These are phyloP conservation scores for Salix exigua DNA, from an alignment of 345 rosid species.

Conservation along the genomic window DNA sequence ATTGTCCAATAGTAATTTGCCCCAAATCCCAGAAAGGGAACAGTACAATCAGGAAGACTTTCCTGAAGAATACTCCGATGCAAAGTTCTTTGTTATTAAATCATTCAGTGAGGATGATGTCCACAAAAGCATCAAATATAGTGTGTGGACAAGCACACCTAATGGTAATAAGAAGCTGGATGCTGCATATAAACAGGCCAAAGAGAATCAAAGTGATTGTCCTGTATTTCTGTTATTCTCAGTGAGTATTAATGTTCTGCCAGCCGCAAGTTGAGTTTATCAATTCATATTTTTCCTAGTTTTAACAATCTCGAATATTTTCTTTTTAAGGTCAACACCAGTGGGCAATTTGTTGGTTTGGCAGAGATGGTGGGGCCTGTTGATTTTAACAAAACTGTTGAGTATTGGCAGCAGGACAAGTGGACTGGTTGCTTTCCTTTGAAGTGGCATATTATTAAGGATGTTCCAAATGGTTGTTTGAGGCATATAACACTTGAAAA, in stretches of 20 bases:
- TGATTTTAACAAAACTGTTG: slow-evolving; percentile 64
- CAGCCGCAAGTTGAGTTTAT: neutral
- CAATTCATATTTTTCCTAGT: neutral
- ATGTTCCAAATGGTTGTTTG: slow-evolving; percentile 60
- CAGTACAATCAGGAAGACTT: slow-evolving; percentile 50
- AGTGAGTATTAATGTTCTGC: slow-evolving; percentile 35
- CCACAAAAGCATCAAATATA: slow-evolving; percentile 74
- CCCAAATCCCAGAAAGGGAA: slow-evolving; percentile 32
- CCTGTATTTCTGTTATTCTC: slow-evolving; percentile 76
- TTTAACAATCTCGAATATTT: slow-evolving; percentile 3
- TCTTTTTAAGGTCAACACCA: slow-evolving; percentile 65
- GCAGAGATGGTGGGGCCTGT: slow-evolving; percentile 77
- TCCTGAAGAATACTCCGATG: slow-evolving; percentile 46
- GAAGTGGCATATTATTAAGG: slow-evolving; percentile 82
- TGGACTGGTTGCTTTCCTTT: slow-evolving; percentile 78
- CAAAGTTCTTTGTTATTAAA: slow-evolving; percentile 66
- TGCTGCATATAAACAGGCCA: slow-evolving; percentile 53
- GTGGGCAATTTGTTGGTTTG: slow-evolving; percentile 78
- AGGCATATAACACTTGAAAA: slow-evolving; percentile 62
- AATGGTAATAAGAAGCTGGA: slow-evolving; percentile 77
- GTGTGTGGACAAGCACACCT: slow-evolving; percentile 72
- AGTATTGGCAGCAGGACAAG: slow-evolving; percentile 83
- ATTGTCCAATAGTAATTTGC: slow-evolving; percentile 16
- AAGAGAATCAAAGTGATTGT: slow-evolving; percentile 43
- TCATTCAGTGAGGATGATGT: slow-evolving; percentile 86